Conservation (phyloP, 2,329 filamentous ascomycete species). For the Xylariomycetidae sp. region DNA sequence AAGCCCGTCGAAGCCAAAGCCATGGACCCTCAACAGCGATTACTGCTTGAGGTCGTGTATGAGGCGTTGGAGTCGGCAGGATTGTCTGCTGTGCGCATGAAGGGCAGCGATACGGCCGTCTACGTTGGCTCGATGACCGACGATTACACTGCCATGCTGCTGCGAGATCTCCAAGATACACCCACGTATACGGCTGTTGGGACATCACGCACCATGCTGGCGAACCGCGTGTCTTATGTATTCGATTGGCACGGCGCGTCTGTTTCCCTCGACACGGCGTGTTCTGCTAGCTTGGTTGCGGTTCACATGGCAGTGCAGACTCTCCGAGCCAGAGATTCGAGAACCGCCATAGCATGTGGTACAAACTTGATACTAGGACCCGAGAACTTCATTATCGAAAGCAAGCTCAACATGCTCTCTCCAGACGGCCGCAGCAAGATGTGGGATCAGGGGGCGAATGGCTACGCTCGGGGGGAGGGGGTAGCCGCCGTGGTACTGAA, state of each 20-base stretch:
- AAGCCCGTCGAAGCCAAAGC: constrained; percentile 2
- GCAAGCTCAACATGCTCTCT: constrained; percentile 13
- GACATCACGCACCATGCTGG: not conserved
- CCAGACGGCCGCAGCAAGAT: constrained; percentile 10
- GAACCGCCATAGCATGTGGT: constrained; percentile 2
- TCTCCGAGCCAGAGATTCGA: constrained; percentile 1
- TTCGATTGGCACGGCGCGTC: constrained; percentile 6
- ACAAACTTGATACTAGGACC: not conserved
- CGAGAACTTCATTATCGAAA: not conserved
- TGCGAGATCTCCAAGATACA: not conserved
- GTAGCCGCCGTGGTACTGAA: constrained; percentile 35
- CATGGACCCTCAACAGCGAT: constrained; percentile 6
- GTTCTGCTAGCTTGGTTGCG: constrained; percentile 4
- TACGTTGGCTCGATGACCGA: constrained; percentile 2
- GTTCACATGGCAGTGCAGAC: constrained; percentile 2
- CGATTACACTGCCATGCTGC: not conserved
- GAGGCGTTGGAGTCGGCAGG: constrained; percentile 6
- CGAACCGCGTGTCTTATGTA: constrained; percentile 6
- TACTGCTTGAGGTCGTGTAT: constrained; percentile 4
- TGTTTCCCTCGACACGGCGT: constrained; percentile 5
- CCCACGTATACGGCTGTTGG: constrained; percentile 1
- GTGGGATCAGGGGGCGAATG: constrained; percentile 17
- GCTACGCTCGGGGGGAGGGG: constrained; percentile 20
- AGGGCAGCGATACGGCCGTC: constrained; percentile 2
- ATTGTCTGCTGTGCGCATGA: not conserved